Base-by-base conservation (phyloP, 805 yeast genomes). In the Starmerella stigmatis region DNA sequence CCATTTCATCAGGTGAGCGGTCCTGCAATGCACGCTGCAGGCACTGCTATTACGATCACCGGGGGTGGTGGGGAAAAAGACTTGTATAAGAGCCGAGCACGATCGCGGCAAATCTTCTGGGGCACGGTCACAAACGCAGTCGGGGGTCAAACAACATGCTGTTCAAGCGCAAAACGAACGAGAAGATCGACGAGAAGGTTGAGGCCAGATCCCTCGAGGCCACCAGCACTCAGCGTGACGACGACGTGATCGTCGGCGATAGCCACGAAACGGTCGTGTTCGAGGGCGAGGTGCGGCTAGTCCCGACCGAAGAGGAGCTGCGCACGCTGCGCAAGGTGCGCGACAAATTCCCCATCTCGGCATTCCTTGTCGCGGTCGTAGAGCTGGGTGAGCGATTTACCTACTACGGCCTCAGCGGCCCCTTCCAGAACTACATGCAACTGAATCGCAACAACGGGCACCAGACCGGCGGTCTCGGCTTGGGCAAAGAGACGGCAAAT, bases 361-460 rank as follows among this genome's bases (percentile, higher is more conserved):
- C 77, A 52, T 77, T 76, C 76, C 65, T 74, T 40, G 79, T 78
- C 33, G 80, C 80, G 12, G 47, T 82, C 36, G 84, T 83, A 32
- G 94, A 83, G 65, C 74, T 83, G 50, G 75, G 88, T 39, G 94
- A 83, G 64, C 74, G 94, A 54, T 82, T 83, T 60, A 73, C 89
- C 11, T 83, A 78, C 67, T 83, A 83, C 57, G 92, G 94, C 58
- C 67, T 81, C 49, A 72, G 79, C 38, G 81, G 83, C 47, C 81
- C 85, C 7, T 77, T 83, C 66, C 81, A 76, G 65, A 83, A 83
- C 66, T 82, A 81, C 63, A 79, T 83, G 80, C 83, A 79, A 61
- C 66, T 50, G 17, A 43, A 46, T 9, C 53, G 58, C 10, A 61
- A 74, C 44, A 54, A 55, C 61, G 43, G 53, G 27, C 46, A 19